Evolutionary conservation across 345 rosid species (phyloP).

Genomic region (Acer campestre): DNA sequence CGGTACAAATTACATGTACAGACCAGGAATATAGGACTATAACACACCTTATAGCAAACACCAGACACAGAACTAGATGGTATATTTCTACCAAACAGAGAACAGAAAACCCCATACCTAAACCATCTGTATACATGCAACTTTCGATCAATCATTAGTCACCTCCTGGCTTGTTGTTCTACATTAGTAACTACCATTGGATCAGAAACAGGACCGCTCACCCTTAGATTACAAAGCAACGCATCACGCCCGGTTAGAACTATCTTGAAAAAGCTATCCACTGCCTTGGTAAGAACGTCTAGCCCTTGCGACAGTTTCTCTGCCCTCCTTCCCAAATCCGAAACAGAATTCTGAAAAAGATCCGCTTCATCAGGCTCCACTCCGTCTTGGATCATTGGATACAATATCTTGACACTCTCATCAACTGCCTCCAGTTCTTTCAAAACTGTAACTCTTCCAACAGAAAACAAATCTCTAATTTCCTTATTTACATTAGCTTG

Average conservation of each 20-base stretch:
- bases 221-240: constrained; percentile 77
- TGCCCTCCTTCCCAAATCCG: constrained; percentile 40
- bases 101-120: constrained; percentile 28
- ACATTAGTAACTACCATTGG: constrained; percentile 30
- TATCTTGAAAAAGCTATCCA: constrained; percentile 80
- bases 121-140: constrained; percentile 16
- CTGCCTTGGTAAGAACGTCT: constrained; percentile 64
- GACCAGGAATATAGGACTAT: neutral
- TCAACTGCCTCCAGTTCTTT: constrained; percentile 72
- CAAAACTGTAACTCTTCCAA: constrained; percentile 41
- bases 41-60: constrained; percentile 19
- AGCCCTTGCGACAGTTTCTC: constrained; percentile 68
- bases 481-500: constrained; percentile 53
- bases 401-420: constrained; percentile 55
- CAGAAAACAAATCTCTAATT: constrained; percentile 47
- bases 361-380: constrained; percentile 39
- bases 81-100: constrained; percentile 6
- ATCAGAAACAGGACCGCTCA: constrained; percentile 35
- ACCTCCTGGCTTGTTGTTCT: constrained; percentile 32
- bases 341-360: constrained; percentile 34
- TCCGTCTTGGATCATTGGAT: constrained; percentile 64
- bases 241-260: constrained; percentile 80
- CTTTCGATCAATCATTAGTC: constrained; percentile 28
- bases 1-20: constrained; percentile 24
- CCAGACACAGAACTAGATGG: constrained; percentile 17